These are phyloP conservation scores for Penicillium bialowiezense DNA, from an alignment of 495 filamentous ascomycete genomes.

Conservation along the genomic window DNA sequence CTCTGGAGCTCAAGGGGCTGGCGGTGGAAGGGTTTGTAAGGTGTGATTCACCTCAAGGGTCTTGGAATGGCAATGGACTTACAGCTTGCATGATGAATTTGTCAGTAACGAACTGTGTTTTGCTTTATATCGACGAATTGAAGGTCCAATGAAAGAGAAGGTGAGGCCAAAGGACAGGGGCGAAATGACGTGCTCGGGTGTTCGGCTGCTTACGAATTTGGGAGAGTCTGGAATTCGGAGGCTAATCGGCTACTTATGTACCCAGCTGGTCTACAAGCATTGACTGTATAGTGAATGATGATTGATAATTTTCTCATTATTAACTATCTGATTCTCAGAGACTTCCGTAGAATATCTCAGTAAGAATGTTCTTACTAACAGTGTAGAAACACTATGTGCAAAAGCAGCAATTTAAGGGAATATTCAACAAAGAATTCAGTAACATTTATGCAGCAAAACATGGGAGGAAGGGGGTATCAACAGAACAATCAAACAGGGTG, in stretches of 20 bases:
- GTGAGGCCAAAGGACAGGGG: conserved; percentile 5
- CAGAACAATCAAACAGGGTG: conserved; percentile 24
- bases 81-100: conserved; percentile 16
- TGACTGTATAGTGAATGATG: too few species aligned
- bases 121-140: background rate
- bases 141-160: conserved; percentile 8
- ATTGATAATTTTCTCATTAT: background rate
- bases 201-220: conserved; percentile 20
- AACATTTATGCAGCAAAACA: conserved; percentile 28
- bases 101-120: background rate
- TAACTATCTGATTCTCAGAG: too few species aligned
- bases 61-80: conserved; percentile 10
- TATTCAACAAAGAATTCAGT: conserved; percentile 12
- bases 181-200: conserved; percentile 19
- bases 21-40: background rate
- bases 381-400: conserved; percentile 29
- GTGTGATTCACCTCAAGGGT: background rate
- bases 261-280: too few species aligned
- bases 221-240: conserved; percentile 4
- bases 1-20: background rate
- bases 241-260: too few species aligned
- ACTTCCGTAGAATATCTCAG: too few species aligned
- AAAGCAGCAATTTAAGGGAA: conserved; percentile 9
- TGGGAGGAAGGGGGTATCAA: conserved; percentile 44
- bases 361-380: background rate